Evolutionary conservation across 2,329 filamentous ascomycete species (phyloP).

Genomic region (Colletotrichum euphorbiae): DNA sequence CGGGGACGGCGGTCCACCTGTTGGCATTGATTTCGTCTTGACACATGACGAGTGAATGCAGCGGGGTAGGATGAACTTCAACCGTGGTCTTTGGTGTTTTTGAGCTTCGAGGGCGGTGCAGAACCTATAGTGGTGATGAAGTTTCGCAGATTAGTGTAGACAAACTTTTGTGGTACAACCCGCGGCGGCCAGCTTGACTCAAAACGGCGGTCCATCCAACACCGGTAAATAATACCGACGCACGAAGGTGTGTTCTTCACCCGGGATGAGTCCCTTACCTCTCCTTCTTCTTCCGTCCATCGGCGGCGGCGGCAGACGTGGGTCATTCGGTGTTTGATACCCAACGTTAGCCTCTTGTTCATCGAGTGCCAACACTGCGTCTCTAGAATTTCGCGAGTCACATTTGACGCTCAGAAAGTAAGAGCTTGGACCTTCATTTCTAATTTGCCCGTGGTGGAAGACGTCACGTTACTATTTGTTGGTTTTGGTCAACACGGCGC

Average conservation of each 20-base stretch:
- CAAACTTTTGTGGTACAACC: too few species aligned
- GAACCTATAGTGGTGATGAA: slow-evolving; percentile 58
- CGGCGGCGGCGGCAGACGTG: not conserved
- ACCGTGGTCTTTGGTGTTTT: too few species aligned
- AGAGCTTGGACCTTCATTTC: not conserved
- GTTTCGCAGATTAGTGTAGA: slow-evolving; percentile 48
- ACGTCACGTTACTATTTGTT: not conserved
- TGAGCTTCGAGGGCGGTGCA: slow-evolving; percentile 57
- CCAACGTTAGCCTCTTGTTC: not conserved
- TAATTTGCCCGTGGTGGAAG: not conserved
- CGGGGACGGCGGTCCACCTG: too few species aligned
- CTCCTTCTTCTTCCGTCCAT: not conserved
- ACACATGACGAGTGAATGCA: too few species aligned
- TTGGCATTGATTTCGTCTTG: too few species aligned
- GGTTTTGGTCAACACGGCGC: not conserved
- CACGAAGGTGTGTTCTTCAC: not conserved
- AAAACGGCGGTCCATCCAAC: not conserved
- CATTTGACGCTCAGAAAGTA: not conserved
- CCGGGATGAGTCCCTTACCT: not conserved
- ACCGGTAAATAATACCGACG: too few species aligned
- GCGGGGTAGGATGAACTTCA: too few species aligned
- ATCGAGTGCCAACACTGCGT: not conserved
- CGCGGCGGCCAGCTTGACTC: slow-evolving; percentile 29
- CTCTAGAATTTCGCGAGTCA: not conserved
- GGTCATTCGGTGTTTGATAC: not conserved